Evolutionary conservation across 352 stramenopile genomes (phyloP).

Genomic region (Globisporangium sylvaticum): DNA sequence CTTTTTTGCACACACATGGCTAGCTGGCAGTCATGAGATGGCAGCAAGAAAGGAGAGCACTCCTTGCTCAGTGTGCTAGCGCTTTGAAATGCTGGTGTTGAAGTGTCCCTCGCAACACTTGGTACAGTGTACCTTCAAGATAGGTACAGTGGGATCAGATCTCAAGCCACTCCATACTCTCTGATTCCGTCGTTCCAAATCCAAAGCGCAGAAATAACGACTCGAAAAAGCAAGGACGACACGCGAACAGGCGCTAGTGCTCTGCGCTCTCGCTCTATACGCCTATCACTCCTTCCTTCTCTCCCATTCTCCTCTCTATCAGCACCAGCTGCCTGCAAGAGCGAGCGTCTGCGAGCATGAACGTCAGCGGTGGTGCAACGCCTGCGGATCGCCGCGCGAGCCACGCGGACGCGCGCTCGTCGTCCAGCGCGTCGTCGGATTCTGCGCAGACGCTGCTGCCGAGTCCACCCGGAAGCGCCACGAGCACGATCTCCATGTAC

Average conservation of each 20-base stretch:
- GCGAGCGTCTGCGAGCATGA: background rate
- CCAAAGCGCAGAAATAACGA: background rate
- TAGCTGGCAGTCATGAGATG: too few relatives aligned
- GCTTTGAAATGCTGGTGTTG: too few relatives aligned
- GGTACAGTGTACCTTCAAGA: background rate
- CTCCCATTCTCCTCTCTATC: background rate
- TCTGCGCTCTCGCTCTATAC: background rate
- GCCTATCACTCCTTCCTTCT: background rate
- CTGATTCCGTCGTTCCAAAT: background rate
- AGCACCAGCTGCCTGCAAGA: background rate
- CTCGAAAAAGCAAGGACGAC: background rate
- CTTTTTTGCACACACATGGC: too few relatives aligned
- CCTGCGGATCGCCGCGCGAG: constrained; percentile 2
- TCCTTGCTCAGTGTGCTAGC: too few relatives aligned
- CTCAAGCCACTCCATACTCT: background rate
- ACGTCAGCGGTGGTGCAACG: background rate
- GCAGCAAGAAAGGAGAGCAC: too few relatives aligned
- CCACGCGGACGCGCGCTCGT: constrained; percentile 3
- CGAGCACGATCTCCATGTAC: constrained; percentile 10
- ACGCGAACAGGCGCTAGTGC: background rate
- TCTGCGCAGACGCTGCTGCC: background rate
- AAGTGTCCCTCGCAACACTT: background rate
- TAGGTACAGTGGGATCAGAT: background rate
- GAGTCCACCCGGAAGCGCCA: background rate
- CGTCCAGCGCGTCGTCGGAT: background rate